Base-by-base conservation (phyloP, 2,329 filamentous ascomycete species). In the Thelonectria blattea region DNA sequence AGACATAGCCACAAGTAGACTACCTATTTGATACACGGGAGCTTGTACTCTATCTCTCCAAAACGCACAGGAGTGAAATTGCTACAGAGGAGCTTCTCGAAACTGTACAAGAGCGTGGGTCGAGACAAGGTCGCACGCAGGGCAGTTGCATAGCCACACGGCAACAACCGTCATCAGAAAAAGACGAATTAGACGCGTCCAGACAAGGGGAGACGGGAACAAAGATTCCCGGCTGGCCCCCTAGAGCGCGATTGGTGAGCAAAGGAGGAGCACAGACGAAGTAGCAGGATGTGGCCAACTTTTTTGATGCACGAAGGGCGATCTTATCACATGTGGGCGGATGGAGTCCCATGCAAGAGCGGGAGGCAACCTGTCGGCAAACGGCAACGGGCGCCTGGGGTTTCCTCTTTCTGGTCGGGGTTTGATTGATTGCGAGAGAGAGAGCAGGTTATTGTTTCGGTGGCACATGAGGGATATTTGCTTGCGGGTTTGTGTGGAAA, bases 71-170 rank as follows among this genome's bases (percentile, higher is more conserved):
- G 17, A 18, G 41, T 43, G 41, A 20, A 17, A 43, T 20, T 15
- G 14, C 3, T 12, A 43, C 12, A n/a, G 14, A 43, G 18, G 17
- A 20, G 41, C 41, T 9, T 4, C n/a, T 17, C n/a, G 14, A 20
- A 10, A 43, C 41, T 48, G 24, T 17, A 30, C 18, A 45, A 22
- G 2, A 6, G 20, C 18, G 17, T 22, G 18, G 42, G 41, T 22
- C n/a, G 18, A 20, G 41, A 43, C 10, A 20, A 3, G 42, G 39
- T 47, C 43, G 34, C 42, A 55, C 22, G 52, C 30, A 45, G 30
- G 41, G 52, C 32, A 55, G 47, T 42, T 43, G 47, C 52, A 39
- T 22, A 55, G 52, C 52, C 52, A 55, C 52, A 41, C 34, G 24
- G 32, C 5, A 30, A 4, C 27, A 24, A 3, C 3, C 22, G 22